Evolutionary conservation across 148 eudicot genomes (phyloP).

Genomic region (Diospyros lotus): DNA sequence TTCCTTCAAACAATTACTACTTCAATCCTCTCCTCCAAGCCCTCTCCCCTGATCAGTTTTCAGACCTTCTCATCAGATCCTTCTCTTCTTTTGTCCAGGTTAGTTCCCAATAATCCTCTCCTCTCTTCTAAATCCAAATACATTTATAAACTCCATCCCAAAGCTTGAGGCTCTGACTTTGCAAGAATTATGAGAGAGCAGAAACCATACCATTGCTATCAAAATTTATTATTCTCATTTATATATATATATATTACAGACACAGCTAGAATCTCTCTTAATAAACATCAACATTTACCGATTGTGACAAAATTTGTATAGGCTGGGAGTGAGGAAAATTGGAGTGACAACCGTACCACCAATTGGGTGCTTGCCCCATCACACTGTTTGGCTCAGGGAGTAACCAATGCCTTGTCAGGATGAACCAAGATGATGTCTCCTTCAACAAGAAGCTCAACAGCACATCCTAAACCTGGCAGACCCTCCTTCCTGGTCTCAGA

Average conservation of each 20-base stretch:
- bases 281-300: too few species aligned
- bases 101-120: too few species aligned
- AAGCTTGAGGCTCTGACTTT: too few species aligned
- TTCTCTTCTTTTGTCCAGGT: constrained; percentile 59
- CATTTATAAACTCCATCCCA: too few species aligned
- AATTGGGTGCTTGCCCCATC: constrained; percentile 70
- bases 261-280: too few species aligned
- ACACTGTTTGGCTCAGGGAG: constrained; percentile 50
- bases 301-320: constrained; percentile 39
- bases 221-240: too few species aligned
- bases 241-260: too few species aligned
- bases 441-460: constrained; percentile 57
- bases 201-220: too few species aligned
- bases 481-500: constrained; percentile 36
- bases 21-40: constrained; percentile 42
- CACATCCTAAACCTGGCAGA: constrained; percentile 35
- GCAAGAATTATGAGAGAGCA: too few species aligned
- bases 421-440: constrained; percentile 48
- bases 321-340: constrained; percentile 51
- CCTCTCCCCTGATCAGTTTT: constrained; percentile 36
- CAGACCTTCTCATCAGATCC: constrained; percentile 47
- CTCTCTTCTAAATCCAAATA: too few species aligned
- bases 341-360: constrained; percentile 68
- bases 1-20: constrained; percentile 65
- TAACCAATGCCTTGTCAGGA: constrained; percentile 48